Evolutionary conservation across 2,329 filamentous ascomycete genomes (phyloP).

Genomic region (Aspergillus eucalypticola): DNA sequence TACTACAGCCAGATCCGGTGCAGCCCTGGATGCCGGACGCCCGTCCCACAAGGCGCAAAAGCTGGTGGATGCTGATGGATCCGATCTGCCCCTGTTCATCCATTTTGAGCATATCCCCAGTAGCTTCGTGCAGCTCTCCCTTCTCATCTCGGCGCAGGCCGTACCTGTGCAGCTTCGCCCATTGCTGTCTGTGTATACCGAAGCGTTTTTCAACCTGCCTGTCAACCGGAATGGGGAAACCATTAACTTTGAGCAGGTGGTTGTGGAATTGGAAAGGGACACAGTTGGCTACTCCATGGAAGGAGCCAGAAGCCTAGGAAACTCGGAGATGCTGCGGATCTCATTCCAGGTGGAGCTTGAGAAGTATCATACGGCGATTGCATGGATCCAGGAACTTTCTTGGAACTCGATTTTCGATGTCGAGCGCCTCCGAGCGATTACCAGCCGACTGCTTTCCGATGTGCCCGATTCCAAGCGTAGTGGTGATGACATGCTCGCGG

Average conservation of each 20-base stretch:
- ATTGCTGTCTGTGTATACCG: slow-evolving; percentile 77
- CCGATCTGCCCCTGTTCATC: slow-evolving; percentile 76
- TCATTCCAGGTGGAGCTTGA: slow-evolving; percentile 83
- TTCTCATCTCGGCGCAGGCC: slow-evolving; percentile 75
- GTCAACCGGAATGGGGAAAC: slow-evolving; percentile 73
- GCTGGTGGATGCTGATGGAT: slow-evolving; percentile 68
- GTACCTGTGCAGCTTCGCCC: slow-evolving; percentile 83
- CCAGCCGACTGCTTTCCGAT: slow-evolving; percentile 84
- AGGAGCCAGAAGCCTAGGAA: slow-evolving; percentile 67
- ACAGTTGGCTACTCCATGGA: slow-evolving; percentile 81
- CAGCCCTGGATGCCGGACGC: slow-evolving; percentile 70
- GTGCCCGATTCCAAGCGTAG: slow-evolving; percentile 90
- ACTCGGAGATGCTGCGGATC: slow-evolving; percentile 78
- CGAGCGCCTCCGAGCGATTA: slow-evolving; percentile 60
- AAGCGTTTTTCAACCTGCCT: slow-evolving; percentile 93
- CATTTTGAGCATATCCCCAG: slow-evolving; percentile 94
- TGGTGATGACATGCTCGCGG: slow-evolving; percentile 63
- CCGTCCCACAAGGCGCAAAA: slow-evolving; percentile 71
- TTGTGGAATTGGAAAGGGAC: slow-evolving; percentile 86
- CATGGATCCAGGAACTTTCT: slow-evolving; percentile 82
- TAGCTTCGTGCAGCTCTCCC: slow-evolving; percentile 83
- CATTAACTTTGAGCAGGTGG: slow-evolving; percentile 87
- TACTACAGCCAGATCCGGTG: slow-evolving; percentile 77
- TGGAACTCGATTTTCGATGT: slow-evolving; percentile 88
- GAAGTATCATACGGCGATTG: slow-evolving; percentile 79